Conservation (phyloP, 129 eudicot species). For the Chrysanthemum makinoi region DNA sequence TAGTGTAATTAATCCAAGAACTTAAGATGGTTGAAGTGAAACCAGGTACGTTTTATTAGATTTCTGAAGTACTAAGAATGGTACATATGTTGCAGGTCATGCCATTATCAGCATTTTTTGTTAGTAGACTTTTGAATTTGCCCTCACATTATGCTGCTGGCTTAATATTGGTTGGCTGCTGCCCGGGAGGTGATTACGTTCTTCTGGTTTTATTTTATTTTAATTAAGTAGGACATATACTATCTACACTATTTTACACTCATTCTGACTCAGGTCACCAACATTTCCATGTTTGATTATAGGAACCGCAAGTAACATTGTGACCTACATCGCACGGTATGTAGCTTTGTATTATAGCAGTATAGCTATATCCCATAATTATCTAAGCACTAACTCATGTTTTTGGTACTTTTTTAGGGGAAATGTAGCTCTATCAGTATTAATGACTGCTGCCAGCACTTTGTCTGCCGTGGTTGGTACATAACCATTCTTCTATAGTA, state of each 20-base stretch:
- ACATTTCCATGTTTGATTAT: slow-evolving; percentile 25
- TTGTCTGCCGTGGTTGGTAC: slow-evolving; percentile 88
- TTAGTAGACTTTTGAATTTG: slow-evolving; percentile 73
- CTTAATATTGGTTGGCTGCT: slow-evolving; percentile 90
- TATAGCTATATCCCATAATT: slow-evolving; percentile 4
- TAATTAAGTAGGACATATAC: background rate
- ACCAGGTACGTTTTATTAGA: too few species aligned
- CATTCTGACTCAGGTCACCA: slow-evolving; percentile 17
- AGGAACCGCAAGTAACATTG: slow-evolving; percentile 98
- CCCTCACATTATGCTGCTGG: slow-evolving; percentile 99
- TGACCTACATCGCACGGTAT: slow-evolving; percentile 94
- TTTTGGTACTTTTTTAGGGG: slow-evolving; percentile 51
- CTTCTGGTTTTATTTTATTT: slow-evolving; percentile 12
- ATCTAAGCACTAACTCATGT: slow-evolving; percentile 20
- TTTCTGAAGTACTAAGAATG: background rate
- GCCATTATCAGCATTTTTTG: slow-evolving; percentile 76
- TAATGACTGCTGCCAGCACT: slow-evolving; percentile 98
- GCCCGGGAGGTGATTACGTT: slow-evolving; percentile 79
- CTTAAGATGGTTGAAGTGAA: background rate
- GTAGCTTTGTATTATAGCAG: slow-evolving; percentile 14
- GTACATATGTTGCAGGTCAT: slow-evolving; percentile 60
- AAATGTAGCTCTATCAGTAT: slow-evolving; percentile 90
- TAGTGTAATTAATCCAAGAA: background rate
- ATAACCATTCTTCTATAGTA: slow-evolving; percentile 20
- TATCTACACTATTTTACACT: slow-evolving; percentile 11